Conservation (phyloP, 129 eudicot species). For the Centella asiatica region DNA sequence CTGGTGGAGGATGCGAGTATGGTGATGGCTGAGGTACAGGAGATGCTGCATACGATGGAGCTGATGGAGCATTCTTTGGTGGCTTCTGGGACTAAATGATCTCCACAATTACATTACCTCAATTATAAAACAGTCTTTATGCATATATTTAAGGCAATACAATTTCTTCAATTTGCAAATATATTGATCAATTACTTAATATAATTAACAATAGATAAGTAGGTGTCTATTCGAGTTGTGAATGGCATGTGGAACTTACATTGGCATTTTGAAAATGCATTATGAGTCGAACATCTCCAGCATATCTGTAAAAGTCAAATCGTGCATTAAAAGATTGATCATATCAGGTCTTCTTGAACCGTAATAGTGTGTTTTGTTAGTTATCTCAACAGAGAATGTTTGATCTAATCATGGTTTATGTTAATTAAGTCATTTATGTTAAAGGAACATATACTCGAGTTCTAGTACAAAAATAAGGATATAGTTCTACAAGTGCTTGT, state of each 20-base stretch:
- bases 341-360: neutral
- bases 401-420: no score
- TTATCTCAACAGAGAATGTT: neutral
- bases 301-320: constrained; percentile 38
- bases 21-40: constrained; percentile 25
- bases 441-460: no score
- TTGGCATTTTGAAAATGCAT: constrained; percentile 58
- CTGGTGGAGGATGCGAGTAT: constrained; percentile 38
- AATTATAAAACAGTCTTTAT: constrained; percentile 1
- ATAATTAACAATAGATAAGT: neutral
- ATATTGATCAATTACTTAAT: neutral
- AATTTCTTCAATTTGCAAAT: neutral
- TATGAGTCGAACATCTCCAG: constrained; percentile 85
- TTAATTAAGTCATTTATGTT: no score
- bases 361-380: no score
- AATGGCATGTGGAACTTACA: constrained; percentile 46
- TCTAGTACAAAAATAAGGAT: no score
- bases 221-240: neutral
- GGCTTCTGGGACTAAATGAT: constrained; percentile 44
- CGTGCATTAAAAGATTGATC: constrained; percentile 2
- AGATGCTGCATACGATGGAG: constrained; percentile 31
- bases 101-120: neutral
- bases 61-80: constrained; percentile 37
- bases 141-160: neutral
- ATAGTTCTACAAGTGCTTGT: no score